Evolutionary conservation across 2,329 filamentous ascomycete species (phyloP).

Genomic region (Dothideomycetes sp.): DNA sequence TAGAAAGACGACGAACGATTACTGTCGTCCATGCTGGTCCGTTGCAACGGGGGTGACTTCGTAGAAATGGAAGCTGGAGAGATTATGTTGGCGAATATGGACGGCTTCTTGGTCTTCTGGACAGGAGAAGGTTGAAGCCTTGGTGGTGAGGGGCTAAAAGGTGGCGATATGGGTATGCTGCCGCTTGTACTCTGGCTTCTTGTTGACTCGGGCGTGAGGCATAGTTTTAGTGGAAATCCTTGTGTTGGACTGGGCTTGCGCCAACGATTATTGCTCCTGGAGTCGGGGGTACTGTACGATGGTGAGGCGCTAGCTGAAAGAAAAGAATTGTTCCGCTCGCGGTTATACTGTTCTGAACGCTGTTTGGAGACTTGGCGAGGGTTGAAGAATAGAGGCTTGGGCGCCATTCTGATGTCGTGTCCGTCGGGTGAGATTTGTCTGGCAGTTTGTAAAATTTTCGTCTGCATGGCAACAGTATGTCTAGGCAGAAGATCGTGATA

Average conservation of each 20-base stretch:
- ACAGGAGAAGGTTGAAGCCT: no score
- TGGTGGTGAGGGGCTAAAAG: no score
- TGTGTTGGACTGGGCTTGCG: neutral
- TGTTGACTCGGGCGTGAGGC: constrained; percentile 4
- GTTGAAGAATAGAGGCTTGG: constrained; percentile 18
- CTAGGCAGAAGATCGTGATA: constrained; percentile 17
- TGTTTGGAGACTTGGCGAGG: constrained; percentile 3
- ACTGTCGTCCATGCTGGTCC: constrained; percentile 5
- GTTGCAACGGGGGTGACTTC: no score
- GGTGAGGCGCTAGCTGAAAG: no score
- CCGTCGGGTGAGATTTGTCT: constrained; percentile 1
- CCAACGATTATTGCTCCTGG: constrained; percentile 1
- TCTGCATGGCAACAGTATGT: constrained; percentile 6
- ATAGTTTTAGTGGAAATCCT: constrained; percentile 1
- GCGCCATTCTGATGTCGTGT: constrained; percentile 21
- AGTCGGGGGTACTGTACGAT: no score
- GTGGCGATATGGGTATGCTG: constrained; percentile 22
- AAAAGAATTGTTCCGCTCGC: neutral
- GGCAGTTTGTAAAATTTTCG: constrained; percentile 4
- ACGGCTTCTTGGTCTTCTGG: no score
- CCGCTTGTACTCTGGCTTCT: constrained; percentile 17
- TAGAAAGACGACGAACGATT: constrained; percentile 5
- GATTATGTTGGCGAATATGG: no score
- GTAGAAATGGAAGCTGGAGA: no score
- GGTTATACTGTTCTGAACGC: constrained; percentile 2